These are phyloP conservation scores for Cryptococcus neoformans DNA, from an alignment of 1,284 basidiomycete genomes.

Conservation along the genomic window DNA sequence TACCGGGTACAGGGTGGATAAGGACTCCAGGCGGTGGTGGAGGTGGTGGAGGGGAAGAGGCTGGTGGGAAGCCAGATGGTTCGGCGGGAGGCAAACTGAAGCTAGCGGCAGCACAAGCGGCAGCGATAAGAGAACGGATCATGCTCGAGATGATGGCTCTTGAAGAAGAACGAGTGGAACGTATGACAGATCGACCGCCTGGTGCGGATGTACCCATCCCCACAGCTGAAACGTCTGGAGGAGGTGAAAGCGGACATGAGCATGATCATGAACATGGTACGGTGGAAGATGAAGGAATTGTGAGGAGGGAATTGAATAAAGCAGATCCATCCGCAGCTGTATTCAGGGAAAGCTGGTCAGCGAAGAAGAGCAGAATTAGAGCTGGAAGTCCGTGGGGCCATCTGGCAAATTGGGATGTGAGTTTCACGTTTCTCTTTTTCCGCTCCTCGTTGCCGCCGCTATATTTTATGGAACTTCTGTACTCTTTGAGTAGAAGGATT, in stretches of 20 bases:
- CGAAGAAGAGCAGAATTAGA: conserved; percentile 93
- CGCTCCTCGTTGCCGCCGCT: background rate
- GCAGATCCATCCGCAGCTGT: conserved; percentile 90
- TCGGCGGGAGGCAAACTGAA: conserved; percentile 57
- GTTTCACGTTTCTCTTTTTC: conserved; percentile 10
- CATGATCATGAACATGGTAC: conserved; percentile 53
- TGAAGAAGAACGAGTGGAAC: conserved; percentile 93
- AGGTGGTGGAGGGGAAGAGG: background rate
- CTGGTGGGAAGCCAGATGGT: background rate
- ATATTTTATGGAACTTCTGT: too few relatives aligned
- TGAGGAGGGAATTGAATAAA: conserved; percentile 89
- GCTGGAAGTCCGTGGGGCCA: conserved; percentile 94
- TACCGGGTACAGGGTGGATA: conserved; percentile 65
- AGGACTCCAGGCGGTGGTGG: conserved; percentile 1
- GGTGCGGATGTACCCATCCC: conserved; percentile 54
- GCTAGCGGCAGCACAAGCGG: conserved; percentile 73
- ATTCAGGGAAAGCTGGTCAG: conserved; percentile 91
- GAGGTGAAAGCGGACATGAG: conserved; percentile 24
- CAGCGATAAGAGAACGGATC: conserved; percentile 88
- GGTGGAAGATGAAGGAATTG: conserved; percentile 85
- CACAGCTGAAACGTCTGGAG: conserved; percentile 4
- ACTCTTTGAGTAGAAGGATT: background rate
- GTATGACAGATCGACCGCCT: conserved; percentile 77
- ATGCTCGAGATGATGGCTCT: conserved; percentile 99
- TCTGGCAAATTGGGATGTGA: conserved; percentile 64